Conservation (phyloP, 2,329 filamentous ascomycete genomes). For the Alternaria triticimaculans region DNA sequence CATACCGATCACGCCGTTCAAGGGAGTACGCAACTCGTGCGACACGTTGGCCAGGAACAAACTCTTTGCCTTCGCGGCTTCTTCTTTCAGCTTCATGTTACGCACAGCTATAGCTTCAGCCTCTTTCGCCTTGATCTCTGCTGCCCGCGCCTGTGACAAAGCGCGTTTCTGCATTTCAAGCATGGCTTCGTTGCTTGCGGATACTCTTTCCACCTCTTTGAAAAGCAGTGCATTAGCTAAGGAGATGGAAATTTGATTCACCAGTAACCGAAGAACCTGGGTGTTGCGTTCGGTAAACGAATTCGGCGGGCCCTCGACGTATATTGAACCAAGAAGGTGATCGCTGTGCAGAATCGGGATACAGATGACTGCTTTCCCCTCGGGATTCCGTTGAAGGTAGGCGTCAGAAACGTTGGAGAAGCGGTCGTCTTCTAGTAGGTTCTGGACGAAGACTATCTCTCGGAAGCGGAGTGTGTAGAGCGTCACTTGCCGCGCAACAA, state of each 20-base stretch:
- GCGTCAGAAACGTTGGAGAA: slow-evolving; percentile 76
- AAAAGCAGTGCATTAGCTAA: slow-evolving; percentile 70
- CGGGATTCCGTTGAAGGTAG: slow-evolving; percentile 72
- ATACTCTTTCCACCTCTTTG: slow-evolving; percentile 75
- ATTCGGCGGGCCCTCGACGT: slow-evolving; percentile 78
- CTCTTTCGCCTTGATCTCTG: slow-evolving; percentile 77
- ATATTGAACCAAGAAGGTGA: slow-evolving; percentile 75
- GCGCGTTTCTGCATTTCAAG: slow-evolving; percentile 77
- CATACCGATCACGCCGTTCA: slow-evolving; percentile 64
- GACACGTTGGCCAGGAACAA: slow-evolving; percentile 70
- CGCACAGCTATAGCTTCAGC: slow-evolving; percentile 78
- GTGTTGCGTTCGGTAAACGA: slow-evolving; percentile 75
- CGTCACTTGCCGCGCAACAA: slow-evolving; percentile 78
- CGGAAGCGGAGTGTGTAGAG: slow-evolving; percentile 79
- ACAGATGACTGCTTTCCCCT: slow-evolving; percentile 78
- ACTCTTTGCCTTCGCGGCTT: slow-evolving; percentile 81
- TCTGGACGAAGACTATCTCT: slow-evolving; percentile 75
- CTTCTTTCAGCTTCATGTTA: slow-evolving; percentile 81
- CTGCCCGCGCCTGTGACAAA: slow-evolving; percentile 72
- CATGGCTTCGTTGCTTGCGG: slow-evolving; percentile 79
- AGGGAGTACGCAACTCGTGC: slow-evolving; percentile 64
- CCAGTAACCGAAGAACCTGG: slow-evolving; percentile 67
- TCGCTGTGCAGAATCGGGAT: slow-evolving; percentile 78
- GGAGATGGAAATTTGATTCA: slow-evolving; percentile 76
- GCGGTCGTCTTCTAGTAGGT: slow-evolving; percentile 76